Conservation (phyloP, 2,329 filamentous ascomycete species). For the Periconia digitata region DNA sequence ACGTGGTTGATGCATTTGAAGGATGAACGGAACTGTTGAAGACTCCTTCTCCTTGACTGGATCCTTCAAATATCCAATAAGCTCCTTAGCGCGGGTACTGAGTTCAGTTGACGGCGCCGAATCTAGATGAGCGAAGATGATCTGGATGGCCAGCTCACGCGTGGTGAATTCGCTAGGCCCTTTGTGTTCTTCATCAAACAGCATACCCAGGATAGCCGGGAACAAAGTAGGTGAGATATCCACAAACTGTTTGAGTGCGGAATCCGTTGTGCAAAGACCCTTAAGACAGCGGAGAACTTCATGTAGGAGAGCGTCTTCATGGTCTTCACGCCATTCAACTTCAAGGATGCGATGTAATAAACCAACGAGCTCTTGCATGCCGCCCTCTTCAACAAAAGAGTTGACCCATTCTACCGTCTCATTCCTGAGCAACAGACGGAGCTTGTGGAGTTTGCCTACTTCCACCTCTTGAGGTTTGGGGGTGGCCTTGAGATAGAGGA, state of each 20-base stretch:
- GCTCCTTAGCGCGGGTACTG: constrained; percentile 68
- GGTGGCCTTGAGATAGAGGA: constrained; percentile 78
- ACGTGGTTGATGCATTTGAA: constrained; percentile 82
- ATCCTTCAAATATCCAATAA: constrained; percentile 79
- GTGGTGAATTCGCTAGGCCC: constrained; percentile 96
- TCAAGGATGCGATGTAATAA: constrained; percentile 90
- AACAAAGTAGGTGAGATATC: constrained; percentile 80
- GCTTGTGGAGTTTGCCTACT: constrained; percentile 92
- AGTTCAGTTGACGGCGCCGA: constrained; percentile 59
- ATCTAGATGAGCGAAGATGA: constrained; percentile 86
- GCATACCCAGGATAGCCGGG: constrained; percentile 80
- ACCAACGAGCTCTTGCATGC: constrained; percentile 88
- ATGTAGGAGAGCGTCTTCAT: constrained; percentile 89
- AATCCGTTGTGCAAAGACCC: constrained; percentile 86
- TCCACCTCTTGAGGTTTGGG: constrained; percentile 82
- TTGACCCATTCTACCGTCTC: constrained; percentile 97
- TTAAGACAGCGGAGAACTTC: constrained; percentile 93
- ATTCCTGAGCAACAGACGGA: constrained; percentile 84
- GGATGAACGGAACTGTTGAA: constrained; percentile 79
- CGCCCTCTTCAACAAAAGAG: constrained; percentile 82
- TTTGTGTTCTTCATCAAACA: constrained; percentile 98
- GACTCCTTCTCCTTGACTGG: constrained; percentile 70
- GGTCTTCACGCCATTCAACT: constrained; percentile 97
- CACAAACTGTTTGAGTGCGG: constrained; percentile 79
- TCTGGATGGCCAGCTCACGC: constrained; percentile 82